These are phyloP conservation scores for Ganoderma meredithae DNA, from an alignment of 1,284 basidiomycete genomes.

Conservation along the genomic window DNA sequence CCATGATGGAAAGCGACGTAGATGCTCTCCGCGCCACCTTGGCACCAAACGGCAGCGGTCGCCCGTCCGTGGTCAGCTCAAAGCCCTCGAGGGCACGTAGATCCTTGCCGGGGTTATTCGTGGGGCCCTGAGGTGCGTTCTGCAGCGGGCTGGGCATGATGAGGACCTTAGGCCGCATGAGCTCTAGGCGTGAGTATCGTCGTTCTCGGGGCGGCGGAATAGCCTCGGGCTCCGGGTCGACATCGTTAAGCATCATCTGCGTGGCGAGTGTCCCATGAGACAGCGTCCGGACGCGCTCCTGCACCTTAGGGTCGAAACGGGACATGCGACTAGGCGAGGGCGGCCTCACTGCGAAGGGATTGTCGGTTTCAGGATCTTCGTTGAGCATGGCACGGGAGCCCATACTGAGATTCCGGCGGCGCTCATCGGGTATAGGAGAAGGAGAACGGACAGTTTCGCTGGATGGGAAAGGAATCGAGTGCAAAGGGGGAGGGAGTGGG, in stretches of 20 bases:
- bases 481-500: slow-evolving; percentile 50
- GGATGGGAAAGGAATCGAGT: slow-evolving; percentile 70
- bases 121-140: slow-evolving; percentile 43
- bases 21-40: slow-evolving; percentile 59
- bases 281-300: slow-evolving; percentile 62
- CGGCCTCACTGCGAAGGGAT: slow-evolving; percentile 48
- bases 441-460: slow-evolving; percentile 58
- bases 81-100: slow-evolving; percentile 62
- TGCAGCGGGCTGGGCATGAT: slow-evolving; percentile 88
- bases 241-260: slow-evolving; percentile 66
- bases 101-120: slow-evolving; percentile 37
- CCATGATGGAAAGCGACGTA: slow-evolving; percentile 43
- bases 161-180: slow-evolving; percentile 82
- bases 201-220: slow-evolving; percentile 48
- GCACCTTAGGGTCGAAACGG: slow-evolving; percentile 74
- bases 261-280: slow-evolving; percentile 75
- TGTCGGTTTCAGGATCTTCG: slow-evolving; percentile 29
- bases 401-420: slow-evolving; percentile 53
- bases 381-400: slow-evolving; percentile 53
- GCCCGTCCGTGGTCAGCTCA: slow-evolving; percentile 65
- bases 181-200: slow-evolving; percentile 73
- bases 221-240: slow-evolving; percentile 38
- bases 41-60: slow-evolving; percentile 74
- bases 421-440: slow-evolving; percentile 49
- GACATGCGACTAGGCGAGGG: slow-evolving; percentile 67